Percentiles rank a stretch among this genome's conserved stretches.
phyloP scores from a whole-genome alignment of 371 early-diverging fungal genomes.

The Caulochytrium protostelioides region DNA sequence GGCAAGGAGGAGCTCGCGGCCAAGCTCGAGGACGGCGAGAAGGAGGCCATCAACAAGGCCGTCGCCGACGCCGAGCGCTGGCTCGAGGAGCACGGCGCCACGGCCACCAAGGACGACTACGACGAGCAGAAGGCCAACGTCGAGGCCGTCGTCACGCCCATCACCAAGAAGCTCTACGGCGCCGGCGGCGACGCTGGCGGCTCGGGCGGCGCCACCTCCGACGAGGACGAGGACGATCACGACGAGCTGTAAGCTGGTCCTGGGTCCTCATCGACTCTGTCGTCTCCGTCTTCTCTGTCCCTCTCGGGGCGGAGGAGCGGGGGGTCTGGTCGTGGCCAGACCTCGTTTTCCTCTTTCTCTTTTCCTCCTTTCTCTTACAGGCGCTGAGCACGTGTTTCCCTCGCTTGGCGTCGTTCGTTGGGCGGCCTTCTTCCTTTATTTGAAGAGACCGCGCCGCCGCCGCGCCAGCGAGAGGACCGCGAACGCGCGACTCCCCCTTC shows the following conservation, averaged over 20 bases:
- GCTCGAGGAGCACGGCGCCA: slow-evolving; percentile 17
- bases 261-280: no score
- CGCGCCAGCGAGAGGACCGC: no score
- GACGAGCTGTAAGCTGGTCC: slow-evolving; percentile 61
- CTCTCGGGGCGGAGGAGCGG: no score
- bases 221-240: slow-evolving; percentile 42
- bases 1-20: slow-evolving; percentile 39
- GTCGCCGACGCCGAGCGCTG: slow-evolving; percentile 37
- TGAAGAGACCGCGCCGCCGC: no score
- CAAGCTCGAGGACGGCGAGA: slow-evolving; percentile 36
- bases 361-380: no score
- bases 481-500: no score
- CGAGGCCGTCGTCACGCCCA: slow-evolving; percentile 67
- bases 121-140: slow-evolving; percentile 67
- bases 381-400: no score
- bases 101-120: slow-evolving; percentile 49
- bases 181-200: slow-evolving; percentile 26
- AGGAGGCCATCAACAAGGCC: slow-evolving; percentile 22
- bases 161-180: slow-evolving; percentile 59
- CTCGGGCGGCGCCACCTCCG: slow-evolving; percentile 21
- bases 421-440: no score
- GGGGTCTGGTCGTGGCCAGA: no score
- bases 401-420: no score
- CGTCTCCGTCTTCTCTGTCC: no score
- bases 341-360: no score